phyloP scores from a whole-genome alignment of 768 basidiomycete genomes.

The Trametes meyenii region DNA sequence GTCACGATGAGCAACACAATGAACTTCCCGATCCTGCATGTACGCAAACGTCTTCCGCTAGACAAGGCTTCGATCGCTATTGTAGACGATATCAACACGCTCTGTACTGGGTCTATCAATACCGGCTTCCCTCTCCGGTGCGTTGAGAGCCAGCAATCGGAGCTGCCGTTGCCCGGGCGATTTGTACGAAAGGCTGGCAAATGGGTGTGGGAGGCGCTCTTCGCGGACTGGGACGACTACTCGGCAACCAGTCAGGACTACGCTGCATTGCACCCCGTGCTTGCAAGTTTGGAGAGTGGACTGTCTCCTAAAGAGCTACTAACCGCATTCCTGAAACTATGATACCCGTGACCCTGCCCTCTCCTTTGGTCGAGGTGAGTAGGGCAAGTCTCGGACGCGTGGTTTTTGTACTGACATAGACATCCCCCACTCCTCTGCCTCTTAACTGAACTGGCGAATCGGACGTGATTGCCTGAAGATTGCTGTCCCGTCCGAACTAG shows the following conservation, averaged over 20 bases:
- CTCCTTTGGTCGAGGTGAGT: no score
- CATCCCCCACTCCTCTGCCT: no score
- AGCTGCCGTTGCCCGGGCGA: neutral
- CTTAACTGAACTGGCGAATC: no score
- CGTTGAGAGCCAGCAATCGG: neutral
- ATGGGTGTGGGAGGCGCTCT: constrained; percentile 1
- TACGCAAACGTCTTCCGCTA: neutral
- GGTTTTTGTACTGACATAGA: no score
- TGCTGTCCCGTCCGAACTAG: no score
- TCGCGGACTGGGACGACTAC: constrained; percentile 2
- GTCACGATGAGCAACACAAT: neutral
- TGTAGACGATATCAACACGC: neutral
- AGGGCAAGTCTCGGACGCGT: no score
- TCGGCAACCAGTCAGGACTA: neutral
- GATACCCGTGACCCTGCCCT: no score
- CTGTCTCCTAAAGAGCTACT: constrained; percentile 4
- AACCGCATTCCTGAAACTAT: neutral
- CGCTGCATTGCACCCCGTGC: neutral
- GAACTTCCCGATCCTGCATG: neutral
- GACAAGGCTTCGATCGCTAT: neutral
- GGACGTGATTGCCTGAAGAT: no score
- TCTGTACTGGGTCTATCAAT: neutral
- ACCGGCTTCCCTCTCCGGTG: constrained; percentile 4
- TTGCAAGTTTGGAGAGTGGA: neutral
- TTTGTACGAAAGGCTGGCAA: neutral